Base-by-base conservation (phyloP, 116 monocot genomes). In the Phalaenopsis hybrid region DNA sequence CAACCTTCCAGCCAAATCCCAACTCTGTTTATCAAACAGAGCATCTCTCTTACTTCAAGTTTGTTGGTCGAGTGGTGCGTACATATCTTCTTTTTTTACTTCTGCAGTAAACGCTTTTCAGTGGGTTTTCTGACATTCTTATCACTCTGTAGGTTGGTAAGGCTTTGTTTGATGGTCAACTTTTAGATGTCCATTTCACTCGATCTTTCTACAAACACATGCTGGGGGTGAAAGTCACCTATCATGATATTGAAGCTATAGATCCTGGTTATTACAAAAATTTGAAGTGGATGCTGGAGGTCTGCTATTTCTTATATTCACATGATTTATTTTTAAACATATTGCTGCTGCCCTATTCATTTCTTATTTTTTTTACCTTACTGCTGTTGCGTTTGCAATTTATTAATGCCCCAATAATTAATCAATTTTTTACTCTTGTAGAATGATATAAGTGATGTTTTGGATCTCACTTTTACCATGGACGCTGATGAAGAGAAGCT, bases 221-320 rank as follows among this genome's bases (percentile, higher is more conserved):
- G 86, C 92, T 99, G 69, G 99, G 92, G 8, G 91, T 89, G 17
- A 99, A 99, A 86, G 99, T 99, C 46, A 99, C 99, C 12, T 99
- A 99, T 81, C 99, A 94, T 86, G 99, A 99, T 61, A 99, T 99
- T 81, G 99, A 99, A 83, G 99, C 99, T 44, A 92, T 95, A 46
- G 96, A 96, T 83, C 96, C 96, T 83, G 90, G 89, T 86, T 96
- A 94, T 81, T 96, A 87, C 74, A 97, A 90, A 81, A 97, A 94
- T 79, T 82, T 99, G 45, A 99, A 99, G 82, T 99, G 99, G 99
- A 89, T 95, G 94, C 99, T 99, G 79, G 99, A 99, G 99, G 99
- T 98, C 73, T 75, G 82, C 43, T 70, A 44, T 77, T 0, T 46
- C 46, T 18, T 63, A 41, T 34, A 21, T 58, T 25, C 75, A 2